These are phyloP conservation scores for Eimeria tenella DNA, from an alignment of 169 alveolate genomes.

Conservation along the genomic window DNA sequence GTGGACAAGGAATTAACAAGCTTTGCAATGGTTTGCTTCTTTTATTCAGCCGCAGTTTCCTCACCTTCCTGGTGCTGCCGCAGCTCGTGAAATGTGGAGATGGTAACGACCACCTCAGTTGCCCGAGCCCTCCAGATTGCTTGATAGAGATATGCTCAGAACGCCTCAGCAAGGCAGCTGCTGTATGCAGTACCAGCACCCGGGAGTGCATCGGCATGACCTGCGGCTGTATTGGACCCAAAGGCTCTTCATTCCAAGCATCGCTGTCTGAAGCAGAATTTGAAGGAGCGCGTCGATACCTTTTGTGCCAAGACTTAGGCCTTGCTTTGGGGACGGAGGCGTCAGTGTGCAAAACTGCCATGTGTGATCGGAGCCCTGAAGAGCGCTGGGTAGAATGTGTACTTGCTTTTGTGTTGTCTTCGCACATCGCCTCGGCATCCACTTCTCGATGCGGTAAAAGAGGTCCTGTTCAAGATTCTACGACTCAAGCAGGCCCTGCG, in stretches of 20 bases:
- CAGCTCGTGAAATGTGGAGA: background rate
- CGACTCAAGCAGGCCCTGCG: constrained; percentile 17
- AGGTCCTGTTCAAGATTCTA: background rate
- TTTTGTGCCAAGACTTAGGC: background rate
- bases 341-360: background rate
- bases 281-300: constrained; percentile 37
- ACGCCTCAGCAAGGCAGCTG: constrained; percentile 47
- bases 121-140: constrained; percentile 30
- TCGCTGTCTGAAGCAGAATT: constrained; percentile 33
- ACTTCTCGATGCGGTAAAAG: background rate
- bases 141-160: constrained; percentile 11
- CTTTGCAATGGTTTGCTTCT: background rate
- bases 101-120: background rate
- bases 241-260: background rate
- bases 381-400: constrained; percentile 32
- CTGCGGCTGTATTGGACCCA: constrained; percentile 31
- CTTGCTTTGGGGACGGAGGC: background rate
- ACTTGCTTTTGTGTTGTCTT: background rate
- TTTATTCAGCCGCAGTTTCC: constrained; percentile 39
- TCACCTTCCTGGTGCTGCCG: constrained; percentile 44
- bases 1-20: background rate
- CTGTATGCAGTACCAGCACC: constrained; percentile 4
- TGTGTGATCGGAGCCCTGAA: background rate
- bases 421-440: background rate
- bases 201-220: background rate